These are phyloP conservation scores for Colletotrichum filicis DNA, from an alignment of 2,329 filamentous ascomycete genomes.

Conservation along the genomic window DNA sequence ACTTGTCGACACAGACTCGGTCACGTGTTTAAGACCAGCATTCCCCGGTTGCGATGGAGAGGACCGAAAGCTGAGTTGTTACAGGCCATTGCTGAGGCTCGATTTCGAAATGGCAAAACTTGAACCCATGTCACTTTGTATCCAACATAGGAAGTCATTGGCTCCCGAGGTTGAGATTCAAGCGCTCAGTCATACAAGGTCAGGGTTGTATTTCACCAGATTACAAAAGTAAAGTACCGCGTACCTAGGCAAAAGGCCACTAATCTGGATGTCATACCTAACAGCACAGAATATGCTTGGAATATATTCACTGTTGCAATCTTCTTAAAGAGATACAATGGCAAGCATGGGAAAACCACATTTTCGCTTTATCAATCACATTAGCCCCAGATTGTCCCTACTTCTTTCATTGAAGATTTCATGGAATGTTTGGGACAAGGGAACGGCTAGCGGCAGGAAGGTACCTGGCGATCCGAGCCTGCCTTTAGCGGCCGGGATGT, in stretches of 20 bases:
- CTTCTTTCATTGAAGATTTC: background rate
- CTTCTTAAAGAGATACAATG: background rate
- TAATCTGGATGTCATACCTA: background rate
- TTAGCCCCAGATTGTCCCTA: background rate
- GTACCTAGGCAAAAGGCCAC: background rate
- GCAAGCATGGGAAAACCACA: background rate
- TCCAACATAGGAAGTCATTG: background rate
- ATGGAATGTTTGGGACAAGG: background rate
- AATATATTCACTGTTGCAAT: background rate
- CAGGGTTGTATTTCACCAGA: background rate
- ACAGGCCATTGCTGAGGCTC: background rate
- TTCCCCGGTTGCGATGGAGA: background rate
- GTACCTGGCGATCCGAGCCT: conserved; percentile 11
- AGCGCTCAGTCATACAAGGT: background rate
- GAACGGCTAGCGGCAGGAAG: background rate
- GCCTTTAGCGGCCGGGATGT: conserved; percentile 26
- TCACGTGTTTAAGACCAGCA: conserved; percentile 23
- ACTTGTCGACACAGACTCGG: conserved; percentile 13
- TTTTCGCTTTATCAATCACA: background rate
- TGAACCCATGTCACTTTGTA: background rate
- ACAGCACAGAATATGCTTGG: background rate
- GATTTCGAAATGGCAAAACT: background rate
- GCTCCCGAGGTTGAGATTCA: background rate
- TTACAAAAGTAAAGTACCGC: background rate
- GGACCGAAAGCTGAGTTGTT: background rate